Percentiles rank a stretch among this genome's conserved stretches.
phyloP scores from a whole-genome alignment of 371 early-diverging fungal genomes.

The Phascolomyces articulosus region DNA sequence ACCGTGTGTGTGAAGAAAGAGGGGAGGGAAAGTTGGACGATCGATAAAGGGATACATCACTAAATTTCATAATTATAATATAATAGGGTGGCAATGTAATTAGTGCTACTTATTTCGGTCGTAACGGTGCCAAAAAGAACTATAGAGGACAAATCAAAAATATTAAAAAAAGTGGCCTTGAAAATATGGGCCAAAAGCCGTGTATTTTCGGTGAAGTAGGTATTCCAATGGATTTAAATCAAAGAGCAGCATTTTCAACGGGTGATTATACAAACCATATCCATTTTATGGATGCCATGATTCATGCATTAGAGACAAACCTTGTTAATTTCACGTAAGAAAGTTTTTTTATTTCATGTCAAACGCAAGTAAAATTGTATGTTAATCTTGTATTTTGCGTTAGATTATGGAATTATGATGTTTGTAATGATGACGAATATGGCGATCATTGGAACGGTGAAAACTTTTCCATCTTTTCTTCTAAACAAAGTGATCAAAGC shows the following conservation, averaged over 20 bases:
- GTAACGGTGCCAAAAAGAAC: conserved; percentile 74
- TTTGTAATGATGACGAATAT: conserved; percentile 74
- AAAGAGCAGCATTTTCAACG: conserved; percentile 64
- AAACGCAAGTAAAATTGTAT: background rate
- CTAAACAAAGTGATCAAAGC: background rate
- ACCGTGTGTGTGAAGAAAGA: background rate
- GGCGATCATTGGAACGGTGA: conserved; percentile 93
- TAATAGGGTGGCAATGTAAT: conserved; percentile 70
- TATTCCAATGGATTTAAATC: conserved; percentile 87
- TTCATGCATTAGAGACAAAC: conserved; percentile 75
- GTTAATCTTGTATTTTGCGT: background rate
- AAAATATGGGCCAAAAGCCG: conserved; percentile 70
- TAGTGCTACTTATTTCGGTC: conserved; percentile 80
- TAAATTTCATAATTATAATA: background rate
- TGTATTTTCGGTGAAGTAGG: conserved; percentile 81
- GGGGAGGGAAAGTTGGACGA: background rate
- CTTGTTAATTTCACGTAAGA: conserved; percentile 75
- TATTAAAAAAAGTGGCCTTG: conserved; percentile 62
- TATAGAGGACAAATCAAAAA: conserved; percentile 76
- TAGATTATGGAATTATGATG: conserved; percentile 86
- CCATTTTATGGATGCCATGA: conserved; percentile 75
- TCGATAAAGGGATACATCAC: no score
- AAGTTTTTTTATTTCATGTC: background rate
- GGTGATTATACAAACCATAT: conserved; percentile 74
- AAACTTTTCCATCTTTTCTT: conserved; percentile 80